Evolutionary conservation across 805 yeast species (phyloP).

Genomic region (Metschnikowia amazonensis): DNA sequence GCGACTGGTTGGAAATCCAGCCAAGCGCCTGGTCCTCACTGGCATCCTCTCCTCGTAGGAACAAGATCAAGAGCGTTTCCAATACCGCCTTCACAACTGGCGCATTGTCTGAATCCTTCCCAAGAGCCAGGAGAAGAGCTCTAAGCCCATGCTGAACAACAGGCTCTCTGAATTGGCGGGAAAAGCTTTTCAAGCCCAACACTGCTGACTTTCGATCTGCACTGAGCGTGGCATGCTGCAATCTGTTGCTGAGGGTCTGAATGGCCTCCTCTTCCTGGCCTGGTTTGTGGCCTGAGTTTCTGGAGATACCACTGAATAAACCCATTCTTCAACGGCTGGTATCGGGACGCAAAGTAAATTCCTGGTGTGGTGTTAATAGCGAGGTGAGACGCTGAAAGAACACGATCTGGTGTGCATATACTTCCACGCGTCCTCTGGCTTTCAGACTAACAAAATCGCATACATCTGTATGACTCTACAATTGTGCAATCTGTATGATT

Average conservation of each 20-base stretch:
- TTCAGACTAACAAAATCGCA: not conserved
- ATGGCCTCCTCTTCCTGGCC: constrained; percentile 76
- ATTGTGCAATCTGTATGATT: not conserved
- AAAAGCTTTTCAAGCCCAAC: constrained; percentile 80
- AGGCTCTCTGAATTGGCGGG: constrained; percentile 82
- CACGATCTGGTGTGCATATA: constrained; percentile 1
- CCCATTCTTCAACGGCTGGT: constrained; percentile 22
- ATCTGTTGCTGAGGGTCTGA: constrained; percentile 81
- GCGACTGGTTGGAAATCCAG: constrained; percentile 72
- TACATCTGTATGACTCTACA: not conserved
- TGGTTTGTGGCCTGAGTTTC: constrained; percentile 29
- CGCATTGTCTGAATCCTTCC: constrained; percentile 62
- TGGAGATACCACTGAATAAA: constrained; percentile 34
- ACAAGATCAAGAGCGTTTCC: constrained; percentile 80
- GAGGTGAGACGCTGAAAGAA: constrained; percentile 1
- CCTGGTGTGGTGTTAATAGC: not conserved
- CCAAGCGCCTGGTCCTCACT: constrained; percentile 63
- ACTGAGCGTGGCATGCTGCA: constrained; percentile 74
- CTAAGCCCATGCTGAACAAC: constrained; percentile 85
- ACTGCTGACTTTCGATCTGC: constrained; percentile 91
- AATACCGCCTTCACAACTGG: constrained; percentile 73
- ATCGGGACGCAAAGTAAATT: not conserved
- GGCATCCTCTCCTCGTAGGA: constrained; percentile 62
- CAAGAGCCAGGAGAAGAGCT: constrained; percentile 63
- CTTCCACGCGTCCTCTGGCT: not conserved